Evolutionary conservation across 129 eudicot species (phyloP), one percentile per base, ranked within the genome.

Genomic region (Flaveria linearis): DNA sequence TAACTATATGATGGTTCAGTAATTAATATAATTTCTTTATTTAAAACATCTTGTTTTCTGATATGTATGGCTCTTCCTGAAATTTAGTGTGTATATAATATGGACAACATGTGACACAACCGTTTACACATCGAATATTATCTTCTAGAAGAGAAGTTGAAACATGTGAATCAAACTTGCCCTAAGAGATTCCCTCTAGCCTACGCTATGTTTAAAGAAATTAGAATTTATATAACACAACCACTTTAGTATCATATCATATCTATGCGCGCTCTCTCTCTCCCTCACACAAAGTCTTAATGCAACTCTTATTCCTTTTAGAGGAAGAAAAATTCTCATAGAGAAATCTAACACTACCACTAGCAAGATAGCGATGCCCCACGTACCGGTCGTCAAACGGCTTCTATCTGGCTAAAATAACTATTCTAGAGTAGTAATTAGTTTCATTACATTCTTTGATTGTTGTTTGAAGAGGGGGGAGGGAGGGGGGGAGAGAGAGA

Each of bases 141-240:
- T 62, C 43, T 22, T 71, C 57, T 51, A 61, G 71, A 58, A 45
- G 30, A 71, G 56, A 57, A 39, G 73, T 63, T n/a, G 68, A 72
- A 73, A 79, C 78, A 79, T 63, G 83, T 79, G 78, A 79, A 79
- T 79, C 69, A 79, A 79, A 64, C 68, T 79, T 66, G 26, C 26
- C 36, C 33, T 12, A 17, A 6, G 46, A 61, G 83, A 64, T 72
- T 78, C 75, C 77, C 72, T 71, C 61, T 33, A 47, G 50, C 82
- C 53, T 62, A 78, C 82, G 76, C 46, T 62, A 63, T 22, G 72
- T 78, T 56, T 6, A 69, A 60, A 74, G 22, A 46, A 23, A 61
- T 36, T 13, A 16, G 49, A 51, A 13, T 74, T 43, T 55, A 28
- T 55, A 68, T 52, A 23, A 15, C 17, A 22, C 56, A 22, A 7